phyloP scores from a whole-genome alignment of 192 early-diverging fungal species.

The Coemansia sp. region DNA sequence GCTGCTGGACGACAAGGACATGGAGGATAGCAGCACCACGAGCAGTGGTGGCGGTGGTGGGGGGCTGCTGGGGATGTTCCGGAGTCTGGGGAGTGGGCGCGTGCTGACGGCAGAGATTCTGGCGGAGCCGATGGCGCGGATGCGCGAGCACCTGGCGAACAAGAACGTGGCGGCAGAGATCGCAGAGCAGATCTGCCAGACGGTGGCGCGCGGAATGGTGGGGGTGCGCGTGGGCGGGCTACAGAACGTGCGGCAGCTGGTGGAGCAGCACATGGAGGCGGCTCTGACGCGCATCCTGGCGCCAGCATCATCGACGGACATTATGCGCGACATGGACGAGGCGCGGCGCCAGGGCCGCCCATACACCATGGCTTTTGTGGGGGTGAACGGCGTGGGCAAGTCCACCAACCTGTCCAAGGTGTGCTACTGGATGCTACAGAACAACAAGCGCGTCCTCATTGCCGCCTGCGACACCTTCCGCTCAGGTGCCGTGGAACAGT shows the following conservation, averaged over 20 bases:
- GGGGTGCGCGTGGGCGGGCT: conserved; percentile 78
- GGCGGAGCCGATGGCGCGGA: conserved; percentile 78
- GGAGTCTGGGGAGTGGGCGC: conserved; percentile 67
- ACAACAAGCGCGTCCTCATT: conserved; percentile 84
- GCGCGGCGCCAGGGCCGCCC: conserved; percentile 67
- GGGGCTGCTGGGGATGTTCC: conserved; percentile 68
- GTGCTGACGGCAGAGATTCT: conserved; percentile 72
- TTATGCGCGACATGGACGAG: conserved; percentile 86
- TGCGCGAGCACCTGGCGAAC: conserved; percentile 88
- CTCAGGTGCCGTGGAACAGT: conserved; percentile 93
- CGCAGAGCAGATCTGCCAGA: conserved; percentile 78
- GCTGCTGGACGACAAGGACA: conserved; percentile 55
- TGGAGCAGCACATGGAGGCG: conserved; percentile 79
- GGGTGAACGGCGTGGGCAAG: conserved; percentile 95
- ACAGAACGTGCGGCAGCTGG: conserved; percentile 67
- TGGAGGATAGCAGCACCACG: conserved; percentile 52
- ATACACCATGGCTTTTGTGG: conserved; percentile 89
- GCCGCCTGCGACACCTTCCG: conserved; percentile 98
- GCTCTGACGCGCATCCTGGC: conserved; percentile 87
- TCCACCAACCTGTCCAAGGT: conserved; percentile 94
- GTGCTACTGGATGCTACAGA: conserved; percentile 94
- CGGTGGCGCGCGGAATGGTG: conserved; percentile 67
- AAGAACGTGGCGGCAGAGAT: conserved; percentile 95
- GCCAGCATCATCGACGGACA: conserved; percentile 84
- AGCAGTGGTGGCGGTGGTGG: conserved; percentile 29